Base-by-base conservation (phyloP, 257 asterid species). In the Cinchona pubescens region DNA sequence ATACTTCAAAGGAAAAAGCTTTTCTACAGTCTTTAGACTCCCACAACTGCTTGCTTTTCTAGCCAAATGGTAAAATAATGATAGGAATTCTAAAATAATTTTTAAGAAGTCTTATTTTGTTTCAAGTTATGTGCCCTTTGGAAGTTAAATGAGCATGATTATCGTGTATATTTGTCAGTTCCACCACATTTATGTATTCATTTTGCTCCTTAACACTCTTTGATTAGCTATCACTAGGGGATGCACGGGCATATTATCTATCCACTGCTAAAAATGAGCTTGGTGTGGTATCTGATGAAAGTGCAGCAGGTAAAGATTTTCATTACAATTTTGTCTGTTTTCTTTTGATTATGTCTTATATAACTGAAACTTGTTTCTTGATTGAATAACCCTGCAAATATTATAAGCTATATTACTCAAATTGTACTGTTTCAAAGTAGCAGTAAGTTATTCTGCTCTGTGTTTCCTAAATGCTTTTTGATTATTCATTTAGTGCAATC, bases 231-330 rank as follows among this genome's bases (percentile, higher is more conserved):
- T 94, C 99, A 67, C 96, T 94, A 75, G 98, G 99, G 76, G 99
- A 94, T 85, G 97, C 99, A 21, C 89, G 99, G 10, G 91, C 99
- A 30, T 94, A 94, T 79, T 87, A 94, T 84, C 82, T 94, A 71
- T 90, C 99, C 62, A 94, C 99, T 61, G 99, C 96, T 1, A 87
- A 92, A 78, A 88, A 92, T 80, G 97, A 94, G 85, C 91, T 94
- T 3, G 99, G 99, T 23, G 98, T 94, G 46, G 97, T 94, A 62
- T 90, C 97, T 70, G 95, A 97, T 56, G 96, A 88, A 78, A 94
- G 97, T 75, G 81, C 83, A 14, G 91, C 92, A 46, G 99, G 97
- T 94, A 88, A 30, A 32, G 83, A 38, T n/a, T 49, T 78, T 71
- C 18, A 66, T 49, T 23, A 38, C 35, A 38, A 14, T 38, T 51